Evolutionary conservation across 2,329 filamentous ascomycete species (phyloP).

Genomic region (Neofusicoccum ribis): DNA sequence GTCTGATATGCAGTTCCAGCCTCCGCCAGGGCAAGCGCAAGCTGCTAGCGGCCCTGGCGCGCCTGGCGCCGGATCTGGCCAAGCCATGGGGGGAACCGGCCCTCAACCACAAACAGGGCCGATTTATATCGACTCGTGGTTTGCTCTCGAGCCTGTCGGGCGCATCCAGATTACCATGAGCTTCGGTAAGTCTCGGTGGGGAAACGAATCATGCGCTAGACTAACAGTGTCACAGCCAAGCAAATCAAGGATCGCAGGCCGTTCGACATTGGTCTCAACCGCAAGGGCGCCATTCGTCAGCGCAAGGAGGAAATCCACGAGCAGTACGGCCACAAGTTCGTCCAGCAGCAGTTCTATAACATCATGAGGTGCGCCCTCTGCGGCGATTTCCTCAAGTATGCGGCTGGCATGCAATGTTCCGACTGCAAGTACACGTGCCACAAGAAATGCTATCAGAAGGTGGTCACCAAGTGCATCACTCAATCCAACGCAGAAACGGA

Average conservation of each 20-base stretch:
- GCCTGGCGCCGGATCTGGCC: slow-evolving; percentile 35
- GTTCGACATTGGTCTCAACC: slow-evolving; percentile 85
- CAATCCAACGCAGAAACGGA: slow-evolving; percentile 98
- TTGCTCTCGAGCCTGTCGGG: slow-evolving; percentile 91
- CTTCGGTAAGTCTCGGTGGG: slow-evolving; percentile 58
- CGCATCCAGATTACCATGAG: slow-evolving; percentile 88
- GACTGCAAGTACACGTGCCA: slow-evolving; percentile 99
- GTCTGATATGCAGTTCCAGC: slow-evolving; percentile 56
- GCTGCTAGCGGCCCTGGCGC: slow-evolving; percentile 33
- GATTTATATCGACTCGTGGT: slow-evolving; percentile 84
- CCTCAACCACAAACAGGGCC: slow-evolving; percentile 54
- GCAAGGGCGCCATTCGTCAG: slow-evolving; percentile 94
- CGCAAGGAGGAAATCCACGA: slow-evolving; percentile 98
- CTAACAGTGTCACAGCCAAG: slow-evolving; percentile 58
- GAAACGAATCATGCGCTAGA: background rate
- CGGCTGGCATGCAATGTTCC: slow-evolving; percentile 97
- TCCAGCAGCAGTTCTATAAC: slow-evolving; percentile 99
- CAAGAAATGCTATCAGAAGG: slow-evolving; percentile 92
- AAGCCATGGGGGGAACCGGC: slow-evolving; percentile 34
- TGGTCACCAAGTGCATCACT: slow-evolving; percentile 99
- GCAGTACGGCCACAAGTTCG: slow-evolving; percentile 98
- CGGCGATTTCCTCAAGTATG: slow-evolving; percentile 97
- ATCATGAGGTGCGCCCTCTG: slow-evolving; percentile 99
- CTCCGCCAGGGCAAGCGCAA: slow-evolving; percentile 45
- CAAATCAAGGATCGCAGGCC: slow-evolving; percentile 79